Conservation (phyloP, 2,329 filamentous ascomycete genomes). For the Colletotrichum tabaci region DNA sequence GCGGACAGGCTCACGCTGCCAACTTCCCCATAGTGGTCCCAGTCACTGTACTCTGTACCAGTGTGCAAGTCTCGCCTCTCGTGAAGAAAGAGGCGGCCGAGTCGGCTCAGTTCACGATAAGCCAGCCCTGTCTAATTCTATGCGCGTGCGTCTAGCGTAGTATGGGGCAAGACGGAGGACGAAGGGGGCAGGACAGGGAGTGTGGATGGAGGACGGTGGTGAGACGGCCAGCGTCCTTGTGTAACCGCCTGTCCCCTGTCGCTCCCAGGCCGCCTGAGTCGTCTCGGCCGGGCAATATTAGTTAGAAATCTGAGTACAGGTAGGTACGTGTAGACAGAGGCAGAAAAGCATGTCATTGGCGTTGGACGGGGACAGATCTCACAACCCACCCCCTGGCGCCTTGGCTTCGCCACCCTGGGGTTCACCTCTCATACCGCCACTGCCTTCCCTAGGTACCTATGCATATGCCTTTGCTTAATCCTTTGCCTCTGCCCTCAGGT, state of each 20-base stretch:
- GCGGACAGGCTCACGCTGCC: conserved; percentile 16
- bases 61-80: conserved; percentile 1
- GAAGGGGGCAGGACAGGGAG: too few species aligned
- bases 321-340: not conserved
- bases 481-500: not conserved
- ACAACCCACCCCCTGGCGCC: conserved; percentile 16
- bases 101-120: conserved; percentile 29
- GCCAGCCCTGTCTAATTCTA: conserved; percentile 29
- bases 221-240: conserved; percentile 39
- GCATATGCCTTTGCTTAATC: too few species aligned
- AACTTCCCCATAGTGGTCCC: conserved; percentile 13
- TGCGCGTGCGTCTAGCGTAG: conserved; percentile 36
- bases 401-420: conserved; percentile 36
- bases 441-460: not conserved
- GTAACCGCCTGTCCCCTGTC: conserved; percentile 31
- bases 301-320: not conserved
- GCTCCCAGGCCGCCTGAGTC: conserved; percentile 28
- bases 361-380: conserved; percentile 16
- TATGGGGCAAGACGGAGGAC: conserved; percentile 23
- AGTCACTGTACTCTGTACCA: not conserved
- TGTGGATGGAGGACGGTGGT: conserved; percentile 3
- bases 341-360: not conserved
- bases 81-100: not conserved
- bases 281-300: conserved; percentile 4
- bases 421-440: not conserved